Evolutionary conservation across 305 asterid species (phyloP), one percentile per base, ranked within the genome.

Genomic region (Rubia peregrina): DNA sequence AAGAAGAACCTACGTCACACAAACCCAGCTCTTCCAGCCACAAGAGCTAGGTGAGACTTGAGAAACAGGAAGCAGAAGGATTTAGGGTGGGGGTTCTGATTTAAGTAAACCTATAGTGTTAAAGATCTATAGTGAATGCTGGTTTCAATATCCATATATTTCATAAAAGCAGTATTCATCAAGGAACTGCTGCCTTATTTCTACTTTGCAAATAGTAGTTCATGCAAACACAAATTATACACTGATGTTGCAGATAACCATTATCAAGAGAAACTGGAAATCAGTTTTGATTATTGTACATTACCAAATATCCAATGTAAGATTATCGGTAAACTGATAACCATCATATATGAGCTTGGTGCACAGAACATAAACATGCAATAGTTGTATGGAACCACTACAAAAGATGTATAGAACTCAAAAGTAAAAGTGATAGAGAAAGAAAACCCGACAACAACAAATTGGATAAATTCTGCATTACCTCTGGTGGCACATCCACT

Each of bases 401-500:
- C 48, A 65, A n/a, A 7, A n/a, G 3, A 41, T 8, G 43, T 41
- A 30, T 4, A 5, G 5, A 19, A 38, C 8, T 17, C 14, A 64
- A 64, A 60, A 60, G 65, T 14, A 1, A 9, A 48, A 57, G 21
- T 12, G 11, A 9, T 0, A 19, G 5, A 9, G 46, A 9, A 16
- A 38, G 21, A 62, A 62, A 36, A 7, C 38, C 7, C 14, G 24
- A 24, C 33, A 66, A 42, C 42, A 66, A 42, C 42, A 30, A 56
- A 73, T 26, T 33, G 16, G 3, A 68, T 26, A 53, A 67, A 46
- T 16, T 48, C 67, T 44, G 55, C 51, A 21, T 75, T 89, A 90
- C 99, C 99, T 91, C 99, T 42, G 90, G 98, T 49, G 99, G 97
- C 77, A 87, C 84, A 81, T 77, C 84, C 61, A 79, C 84, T 30